phyloP scores from a whole-genome alignment of 192 early-diverging fungal genomes.

The Umbelopsis sp. region DNA sequence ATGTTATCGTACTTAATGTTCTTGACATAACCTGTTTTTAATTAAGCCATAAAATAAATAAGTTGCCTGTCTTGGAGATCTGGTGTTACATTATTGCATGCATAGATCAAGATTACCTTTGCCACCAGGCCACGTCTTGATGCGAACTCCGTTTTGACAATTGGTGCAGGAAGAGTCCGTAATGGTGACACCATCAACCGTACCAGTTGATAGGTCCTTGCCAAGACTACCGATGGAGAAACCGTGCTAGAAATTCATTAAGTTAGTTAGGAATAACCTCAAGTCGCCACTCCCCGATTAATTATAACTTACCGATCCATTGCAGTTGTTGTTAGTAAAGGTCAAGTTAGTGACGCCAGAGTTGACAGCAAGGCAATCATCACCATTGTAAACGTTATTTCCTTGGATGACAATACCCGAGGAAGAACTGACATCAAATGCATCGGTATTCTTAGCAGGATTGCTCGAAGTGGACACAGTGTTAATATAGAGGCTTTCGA shows the following conservation, averaged over 20 bases:
- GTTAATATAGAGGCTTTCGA: conserved; percentile 18
- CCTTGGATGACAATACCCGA: conserved; percentile 35
- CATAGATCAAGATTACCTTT: conserved; percentile 33
- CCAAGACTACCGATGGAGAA: conserved; percentile 26
- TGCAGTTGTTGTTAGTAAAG: conserved; percentile 42
- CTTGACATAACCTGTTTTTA: conserved; percentile 27
- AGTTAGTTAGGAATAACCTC: not conserved
- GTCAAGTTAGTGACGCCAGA: conserved; percentile 43
- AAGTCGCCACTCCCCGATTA: conserved; percentile 24
- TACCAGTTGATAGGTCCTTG: conserved; percentile 12
- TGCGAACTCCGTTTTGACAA: conserved; percentile 48
- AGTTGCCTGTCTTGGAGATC: not conserved
- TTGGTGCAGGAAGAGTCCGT: conserved; percentile 31
- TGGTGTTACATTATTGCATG: conserved; percentile 1
- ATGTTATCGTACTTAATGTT: conserved; percentile 50
- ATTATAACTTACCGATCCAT: conserved; percentile 22
- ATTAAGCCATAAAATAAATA: not conserved
- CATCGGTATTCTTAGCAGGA: conserved; percentile 48
- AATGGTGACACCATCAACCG: conserved; percentile 44
- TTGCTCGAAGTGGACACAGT: conserved; percentile 21
- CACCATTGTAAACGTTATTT: conserved; percentile 44
- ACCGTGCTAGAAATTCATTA: not conserved
- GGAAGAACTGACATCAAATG: conserved; percentile 36
- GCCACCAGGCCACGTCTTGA: conserved; percentile 49
- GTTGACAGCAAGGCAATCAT: conserved; percentile 56